Base-by-base conservation (phyloP, 148 eudicot species). In the Polygonum maritimum region DNA sequence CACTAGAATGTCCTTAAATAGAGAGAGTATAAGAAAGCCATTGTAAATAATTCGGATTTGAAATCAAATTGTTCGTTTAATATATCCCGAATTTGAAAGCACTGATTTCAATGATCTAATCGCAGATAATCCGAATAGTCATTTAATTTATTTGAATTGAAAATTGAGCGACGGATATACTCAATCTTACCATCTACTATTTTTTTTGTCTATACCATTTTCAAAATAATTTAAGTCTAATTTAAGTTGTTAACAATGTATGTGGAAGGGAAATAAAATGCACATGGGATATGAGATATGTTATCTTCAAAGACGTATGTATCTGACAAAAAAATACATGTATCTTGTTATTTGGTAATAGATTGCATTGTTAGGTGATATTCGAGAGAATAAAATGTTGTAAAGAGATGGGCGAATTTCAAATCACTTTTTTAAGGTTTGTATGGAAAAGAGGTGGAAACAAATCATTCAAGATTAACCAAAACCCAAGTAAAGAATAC, bases 401-500 rank as follows among this genome's bases (percentile, higher is more conserved):
- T 38, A 35, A 67, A 35, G 19, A 38, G 19, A 16, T 14, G 71
- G 41, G 21, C 16, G 41, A 38, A 67, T 67, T 67, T 67, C 71
- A 67, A 67, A 67, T 67, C 71, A 36, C 71, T 38, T 67, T 49
- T 65, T 38, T 11, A 67, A 67, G 71, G 45, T 11, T 67, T 67
- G 71, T 38, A 67, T 33, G 21, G 21, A 16, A 36, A 67, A 67
- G 36, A n/a, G 41, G 71, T 65, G 71, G 19, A 67, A 14, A 38
- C 71, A 67, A 67, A 67, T 67, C 71, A 67, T 67, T 26, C 3
- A 67, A 67, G 71, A 67, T 67, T 67, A 67, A 67, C 71, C 44
- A 67, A 67, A 67, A 35, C 44, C 18, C 19, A 67, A 67, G 71
- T 67, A 67, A 67, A 36, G 71, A 67, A 67, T 67, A 67, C 71